These are phyloP conservation scores for Xylariaceae sp. DNA, from an alignment of 2,329 filamentous ascomycete species.

Conservation along the genomic window DNA sequence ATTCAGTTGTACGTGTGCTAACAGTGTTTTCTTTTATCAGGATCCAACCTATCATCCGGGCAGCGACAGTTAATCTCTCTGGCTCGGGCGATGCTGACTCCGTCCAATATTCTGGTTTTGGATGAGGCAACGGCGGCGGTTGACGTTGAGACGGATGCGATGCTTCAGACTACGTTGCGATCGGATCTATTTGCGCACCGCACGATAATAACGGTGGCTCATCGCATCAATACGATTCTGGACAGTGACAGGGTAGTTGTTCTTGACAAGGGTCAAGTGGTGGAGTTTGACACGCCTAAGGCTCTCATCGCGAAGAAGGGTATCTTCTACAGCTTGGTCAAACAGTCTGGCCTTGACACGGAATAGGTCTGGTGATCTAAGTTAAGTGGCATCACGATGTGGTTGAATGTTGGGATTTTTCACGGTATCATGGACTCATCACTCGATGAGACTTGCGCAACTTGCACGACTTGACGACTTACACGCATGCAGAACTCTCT, in stretches of 20 bases:
- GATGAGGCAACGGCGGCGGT: constrained; percentile 89
- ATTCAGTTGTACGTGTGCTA: constrained; percentile 12
- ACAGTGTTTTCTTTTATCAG: constrained; percentile 40
- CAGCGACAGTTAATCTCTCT: constrained; percentile 92
- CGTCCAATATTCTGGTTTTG: constrained; percentile 92
- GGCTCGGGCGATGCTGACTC: constrained; percentile 86
- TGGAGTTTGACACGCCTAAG: constrained; percentile 84
- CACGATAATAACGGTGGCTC: constrained; percentile 97
- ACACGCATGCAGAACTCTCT: no score
- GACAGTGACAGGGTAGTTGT: constrained; percentile 87
- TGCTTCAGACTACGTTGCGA: constrained; percentile 59
- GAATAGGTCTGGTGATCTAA: constrained; percentile 30
- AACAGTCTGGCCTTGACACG: constrained; percentile 72
- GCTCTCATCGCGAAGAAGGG: constrained; percentile 71
- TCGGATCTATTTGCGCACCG: constrained; percentile 73
- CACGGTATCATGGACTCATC: constrained; percentile 1
- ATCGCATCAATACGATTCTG: constrained; percentile 96
- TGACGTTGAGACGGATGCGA: constrained; percentile 62
- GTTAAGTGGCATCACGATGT: neutral
- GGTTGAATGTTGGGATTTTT: neutral
- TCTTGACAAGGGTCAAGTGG: constrained; percentile 81
- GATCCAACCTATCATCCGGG: constrained; percentile 90
- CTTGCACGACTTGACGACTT: no score
- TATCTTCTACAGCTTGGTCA: constrained; percentile 83
- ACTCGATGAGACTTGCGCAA: neutral